Base-by-base conservation (phyloP, 2,329 filamentous ascomycete genomes). In the Drechslerella stenobrocha region DNA sequence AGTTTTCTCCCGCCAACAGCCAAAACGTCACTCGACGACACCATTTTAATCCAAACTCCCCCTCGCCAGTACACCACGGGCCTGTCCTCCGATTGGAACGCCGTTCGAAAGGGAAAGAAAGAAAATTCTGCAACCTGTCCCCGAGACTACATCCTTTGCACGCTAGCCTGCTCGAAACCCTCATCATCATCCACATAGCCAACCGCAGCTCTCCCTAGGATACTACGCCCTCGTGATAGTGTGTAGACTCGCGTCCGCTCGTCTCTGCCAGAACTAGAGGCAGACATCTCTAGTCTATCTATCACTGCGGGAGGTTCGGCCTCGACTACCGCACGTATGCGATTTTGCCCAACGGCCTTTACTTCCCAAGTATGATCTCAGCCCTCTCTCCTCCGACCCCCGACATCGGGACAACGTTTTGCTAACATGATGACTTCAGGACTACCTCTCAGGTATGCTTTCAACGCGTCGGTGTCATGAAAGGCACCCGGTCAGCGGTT, bases 291-390 rank as follows among this genome's bases (percentile, higher is more conserved):
- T 18, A 52, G 22, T 28, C 28, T 34, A 48, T 34, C 47, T 35
- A 52, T 30, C 28, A 30, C 53, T 46, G 61, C 53, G 61, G 61
- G 61, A 58, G 61, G 61, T 72, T 61, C 70, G 59, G 40, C 53
- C 61, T 66, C 61, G 52, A 53, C 61, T 69, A 70, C 81, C 81
- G 87, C 85, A 82, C 86, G 86, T 87, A 90, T 90, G 87, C 87
- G 86, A 87, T 87, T 87, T 82, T 86, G 86, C 83, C 82, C 83
- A 80, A 89, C 88, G 79, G 83, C 87, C 78, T 91, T 90, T 82
- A 91, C 88, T 80, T 91, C 87, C 80, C 88, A 91, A 85, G 87
- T 89, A 86, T 70, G 81, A 78, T 32, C 61, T 66, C 55, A 37
- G 13, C 60, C 24, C 57, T 32, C 51, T 52, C 70, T 69, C 59